Base-by-base conservation (phyloP, 768 basidiomycete species). In the Cantharellus anzutake region DNA sequence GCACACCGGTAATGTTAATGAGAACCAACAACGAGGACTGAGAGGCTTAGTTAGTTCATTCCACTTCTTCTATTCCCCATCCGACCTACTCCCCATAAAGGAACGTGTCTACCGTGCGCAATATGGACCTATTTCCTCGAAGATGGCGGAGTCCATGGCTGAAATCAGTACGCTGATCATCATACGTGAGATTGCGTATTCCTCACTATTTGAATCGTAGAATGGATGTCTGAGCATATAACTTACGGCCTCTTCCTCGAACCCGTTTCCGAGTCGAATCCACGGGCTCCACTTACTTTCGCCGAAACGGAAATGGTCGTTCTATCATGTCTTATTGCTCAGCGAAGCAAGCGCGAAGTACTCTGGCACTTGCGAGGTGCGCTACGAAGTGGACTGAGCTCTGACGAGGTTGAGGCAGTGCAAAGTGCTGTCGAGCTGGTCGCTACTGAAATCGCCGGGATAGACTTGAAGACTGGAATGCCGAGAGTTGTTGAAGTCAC, bases 261-360 rank as follows among this genome's bases (percentile, higher is more conserved):
- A 4, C 58, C 58, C 4, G 50, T 59, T 16, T 44, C 41, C 29
- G 58, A 59, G 4, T n/a, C 42, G 3, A 20, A 37, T 40, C 50
- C 50, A 4, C 58, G 58, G 3, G 41, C 41, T 4, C 58, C 58
- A 16, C 44, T 59, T 5, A 44, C 41, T 40, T 14, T 59, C 16
- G 40, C 16, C 38, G 58, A 59, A 48, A 59, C 58, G 11, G 58
- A 59, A 48, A 59, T 59, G 48, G 58, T 59, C n/a, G 48, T 59
- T 4, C 48, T 59, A 4, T 20, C 14, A 14, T 50, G 42, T 35
- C 37, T 59, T 41, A 7, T 59, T 42, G 58, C 58, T 16, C 42
- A 44, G 34, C 50, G 44, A 4, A 50, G 42, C 3, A 4, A 4
- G 34, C 42, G 42, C 34, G 58, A 59, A 50, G 58, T 59, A 35